A percentile compares a stretch with the other conserved stretches of the same genome.
Conservation (phyloP, 179 eudicot genomes). For the Spergularia azorica region DNA sequence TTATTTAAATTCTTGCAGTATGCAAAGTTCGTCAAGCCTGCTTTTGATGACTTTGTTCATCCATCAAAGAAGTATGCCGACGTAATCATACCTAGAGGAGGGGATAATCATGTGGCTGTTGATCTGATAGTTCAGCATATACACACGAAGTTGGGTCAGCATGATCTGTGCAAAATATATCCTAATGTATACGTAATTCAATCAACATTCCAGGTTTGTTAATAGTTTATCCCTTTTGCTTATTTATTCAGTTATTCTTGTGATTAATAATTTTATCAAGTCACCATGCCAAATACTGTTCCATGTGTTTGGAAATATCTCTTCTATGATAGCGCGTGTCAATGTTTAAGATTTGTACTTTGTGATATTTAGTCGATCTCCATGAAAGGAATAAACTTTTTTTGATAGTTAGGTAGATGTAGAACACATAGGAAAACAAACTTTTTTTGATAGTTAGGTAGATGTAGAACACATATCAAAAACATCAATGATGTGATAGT, state of each 20-base stretch:
- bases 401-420: too few species aligned
- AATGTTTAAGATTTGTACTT: too few species aligned
- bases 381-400: too few species aligned
- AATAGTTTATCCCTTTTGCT: conserved; percentile 6
- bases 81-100: conserved; percentile 91
- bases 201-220: conserved; percentile 74
- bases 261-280: too few species aligned
- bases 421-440: too few species aligned
- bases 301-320: too few species aligned
- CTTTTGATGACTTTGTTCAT: conserved; percentile 80
- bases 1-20: conserved; percentile 41
- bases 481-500: too few species aligned
- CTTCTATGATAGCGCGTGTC: too few species aligned
- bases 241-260: neutral
- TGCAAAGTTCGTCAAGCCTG: conserved; percentile 86
- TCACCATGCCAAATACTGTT: too few species aligned
- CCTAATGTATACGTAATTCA: conserved; percentile 77
- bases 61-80: conserved; percentile 91
- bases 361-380: too few species aligned
- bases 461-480: too few species aligned
- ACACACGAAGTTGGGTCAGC: conserved; percentile 76
- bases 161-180: conserved; percentile 75
- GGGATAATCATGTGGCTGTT: conserved; percentile 83
- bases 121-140: conserved; percentile 81
- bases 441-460: too few species aligned